Conservation (phyloP, 2,329 filamentous ascomycete species). For the Colletotrichum melonis region DNA sequence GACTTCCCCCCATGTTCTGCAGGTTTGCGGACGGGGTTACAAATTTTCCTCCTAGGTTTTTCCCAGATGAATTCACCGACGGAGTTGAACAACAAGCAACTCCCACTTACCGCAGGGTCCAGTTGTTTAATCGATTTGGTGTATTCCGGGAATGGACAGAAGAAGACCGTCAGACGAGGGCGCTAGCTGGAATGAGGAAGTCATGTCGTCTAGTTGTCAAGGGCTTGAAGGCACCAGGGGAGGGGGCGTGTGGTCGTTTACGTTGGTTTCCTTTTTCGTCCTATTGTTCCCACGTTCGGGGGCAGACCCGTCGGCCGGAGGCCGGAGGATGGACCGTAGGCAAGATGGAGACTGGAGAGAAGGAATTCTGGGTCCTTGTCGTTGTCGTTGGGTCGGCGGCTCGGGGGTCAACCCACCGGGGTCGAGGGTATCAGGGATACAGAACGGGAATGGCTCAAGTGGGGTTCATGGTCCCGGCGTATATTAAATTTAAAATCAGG, state of each 20-base stretch:
- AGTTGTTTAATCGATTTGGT: not conserved
- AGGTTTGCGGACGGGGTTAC: not conserved
- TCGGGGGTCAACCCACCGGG: constrained; percentile 11
- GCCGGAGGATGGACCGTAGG: not conserved
- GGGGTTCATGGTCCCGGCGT: constrained; percentile 9
- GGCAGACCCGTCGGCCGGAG: not conserved
- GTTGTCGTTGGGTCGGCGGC: not conserved
- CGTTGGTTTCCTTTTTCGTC: constrained; percentile 16
- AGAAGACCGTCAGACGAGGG: not conserved
- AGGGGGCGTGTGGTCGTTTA: not conserved
- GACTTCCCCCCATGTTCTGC: not conserved
- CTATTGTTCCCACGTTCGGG: constrained; percentile 10
- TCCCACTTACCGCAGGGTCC: not conserved
- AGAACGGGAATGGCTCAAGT: not conserved
- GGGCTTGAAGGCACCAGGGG: not conserved
- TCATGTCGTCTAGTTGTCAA: not conserved
- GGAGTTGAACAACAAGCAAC: not conserved
- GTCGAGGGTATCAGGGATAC: not conserved
- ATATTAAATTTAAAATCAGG: constrained; percentile 29
- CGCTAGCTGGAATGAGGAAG: constrained; percentile 12
- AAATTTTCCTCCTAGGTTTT: not conserved
- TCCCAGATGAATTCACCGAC: not conserved
- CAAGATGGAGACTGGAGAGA: too few species aligned
- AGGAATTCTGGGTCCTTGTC: not conserved
- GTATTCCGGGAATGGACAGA: not conserved